A percentile compares a stretch with the other conserved stretches of the same genome.
phyloP scores from a whole-genome alignment of 306 rosid species.

The Citrullus colocynthis region DNA sequence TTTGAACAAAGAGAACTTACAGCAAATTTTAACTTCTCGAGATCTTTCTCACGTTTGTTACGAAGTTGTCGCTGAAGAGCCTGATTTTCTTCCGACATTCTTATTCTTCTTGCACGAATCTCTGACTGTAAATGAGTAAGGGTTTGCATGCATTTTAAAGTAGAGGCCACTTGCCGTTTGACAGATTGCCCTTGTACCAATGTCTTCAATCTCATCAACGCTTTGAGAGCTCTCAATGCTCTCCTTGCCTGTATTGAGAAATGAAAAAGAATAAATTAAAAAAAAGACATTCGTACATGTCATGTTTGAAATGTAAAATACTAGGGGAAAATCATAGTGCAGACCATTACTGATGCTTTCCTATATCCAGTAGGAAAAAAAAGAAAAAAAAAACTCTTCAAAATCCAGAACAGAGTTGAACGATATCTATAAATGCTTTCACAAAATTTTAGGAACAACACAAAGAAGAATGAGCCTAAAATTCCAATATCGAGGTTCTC shows the following conservation, averaged over 20 bases:
- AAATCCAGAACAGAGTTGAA: not conserved
- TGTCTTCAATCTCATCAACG: conserved; percentile 66
- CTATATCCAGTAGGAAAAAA: not conserved
- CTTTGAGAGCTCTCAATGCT: conserved; percentile 77
- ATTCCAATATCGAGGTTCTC: not conserved
- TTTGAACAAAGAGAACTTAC: conserved; percentile 13
- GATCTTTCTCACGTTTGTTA: conserved; percentile 75
- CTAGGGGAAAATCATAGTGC: not conserved
- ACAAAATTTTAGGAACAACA: not conserved
- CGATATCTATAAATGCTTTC: not conserved
- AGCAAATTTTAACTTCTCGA: conserved; percentile 54
- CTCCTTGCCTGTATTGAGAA: conserved; percentile 61
- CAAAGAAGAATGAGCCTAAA: conserved; percentile 10
- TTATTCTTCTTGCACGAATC: conserved; percentile 69
- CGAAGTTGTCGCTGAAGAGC: conserved; percentile 79
- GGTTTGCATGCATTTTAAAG: conserved; percentile 86
- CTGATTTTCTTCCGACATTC: conserved; percentile 90
- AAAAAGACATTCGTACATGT: not conserved
- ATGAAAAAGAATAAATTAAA: not conserved
- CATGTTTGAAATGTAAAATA: not conserved
- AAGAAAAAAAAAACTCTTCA: not conserved
- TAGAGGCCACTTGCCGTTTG: conserved; percentile 76
- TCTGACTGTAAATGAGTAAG: conserved; percentile 82
- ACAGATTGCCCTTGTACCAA: conserved; percentile 76
- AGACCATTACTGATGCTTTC: not conserved